Percentiles rank a stretch among this genome's conserved stretches.
These are phyloP conservation scores for Cladosporium colombiae DNA, from an alignment of 2,329 filamentous ascomycete species.

Conservation along the genomic window DNA sequence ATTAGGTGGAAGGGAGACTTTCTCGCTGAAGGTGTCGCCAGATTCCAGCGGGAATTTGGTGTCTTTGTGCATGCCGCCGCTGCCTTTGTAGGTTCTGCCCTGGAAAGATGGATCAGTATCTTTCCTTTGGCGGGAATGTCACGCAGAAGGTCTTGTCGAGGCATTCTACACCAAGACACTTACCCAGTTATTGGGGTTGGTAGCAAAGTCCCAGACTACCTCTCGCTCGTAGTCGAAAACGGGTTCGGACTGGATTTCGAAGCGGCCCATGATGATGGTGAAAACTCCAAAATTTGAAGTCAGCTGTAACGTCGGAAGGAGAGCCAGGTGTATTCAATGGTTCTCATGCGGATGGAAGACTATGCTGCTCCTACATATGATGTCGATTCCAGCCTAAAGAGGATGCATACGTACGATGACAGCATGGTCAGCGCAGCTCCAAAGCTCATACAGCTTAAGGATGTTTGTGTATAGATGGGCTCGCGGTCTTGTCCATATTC, in stretches of 20 bases:
- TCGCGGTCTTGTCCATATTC: no score
- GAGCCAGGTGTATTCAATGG: not conserved
- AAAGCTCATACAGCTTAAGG: not conserved
- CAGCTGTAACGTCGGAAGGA: not conserved
- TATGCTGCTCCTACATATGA: no score
- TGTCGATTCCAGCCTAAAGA: not conserved
- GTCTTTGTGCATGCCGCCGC: conserved; percentile 22
- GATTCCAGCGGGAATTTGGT: conserved; percentile 15
- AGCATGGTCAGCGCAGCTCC: not conserved
- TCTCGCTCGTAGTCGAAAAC: not conserved
- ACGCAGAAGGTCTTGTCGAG: no score
- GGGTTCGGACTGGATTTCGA: not conserved
- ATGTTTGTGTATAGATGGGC: not conserved
- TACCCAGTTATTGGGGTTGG: conserved; percentile 8
- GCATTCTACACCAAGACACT: no score
- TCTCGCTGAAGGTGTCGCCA: conserved; percentile 21
- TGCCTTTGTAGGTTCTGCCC: conserved; percentile 23
- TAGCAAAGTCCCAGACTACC: conserved; percentile 13
- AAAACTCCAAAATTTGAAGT: no score
- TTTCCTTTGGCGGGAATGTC: not conserved
- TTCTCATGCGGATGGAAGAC: no score
- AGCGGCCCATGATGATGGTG: not conserved
- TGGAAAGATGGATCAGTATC: not conserved
- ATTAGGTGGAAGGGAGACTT: conserved; percentile 21
- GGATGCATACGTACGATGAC: not conserved